Percentiles rank a stretch among this genome's conserved stretches.
Conservation (phyloP, 306 rosid genomes). For the Quercus gilva region DNA sequence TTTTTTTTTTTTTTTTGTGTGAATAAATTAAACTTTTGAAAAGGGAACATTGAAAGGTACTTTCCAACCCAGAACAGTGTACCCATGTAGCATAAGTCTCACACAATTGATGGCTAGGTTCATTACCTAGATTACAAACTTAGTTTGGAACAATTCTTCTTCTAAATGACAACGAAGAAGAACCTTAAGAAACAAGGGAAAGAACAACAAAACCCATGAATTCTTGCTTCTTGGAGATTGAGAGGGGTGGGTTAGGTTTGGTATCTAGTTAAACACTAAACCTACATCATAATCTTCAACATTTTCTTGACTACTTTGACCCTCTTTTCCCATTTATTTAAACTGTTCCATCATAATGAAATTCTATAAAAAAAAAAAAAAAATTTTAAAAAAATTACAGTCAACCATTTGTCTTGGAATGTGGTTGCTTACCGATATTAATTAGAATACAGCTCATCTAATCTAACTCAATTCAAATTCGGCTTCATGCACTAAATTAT, state of each 20-base stretch:
- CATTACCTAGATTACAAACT: no score
- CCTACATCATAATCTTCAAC: slow-evolving; percentile 30
- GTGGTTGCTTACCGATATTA: slow-evolving; percentile 23
- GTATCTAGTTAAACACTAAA: slow-evolving; percentile 42
- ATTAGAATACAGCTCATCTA: slow-evolving; percentile 41
- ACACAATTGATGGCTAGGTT: no score
- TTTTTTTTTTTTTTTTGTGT: no score
- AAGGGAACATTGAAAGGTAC: no score
- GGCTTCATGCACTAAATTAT: background rate
- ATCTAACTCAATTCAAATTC: background rate
- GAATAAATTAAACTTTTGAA: no score
- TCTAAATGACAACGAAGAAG: no score
- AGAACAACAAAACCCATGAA: slow-evolving; percentile 8
- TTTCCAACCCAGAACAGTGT: no score
- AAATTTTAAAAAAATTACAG: no score
- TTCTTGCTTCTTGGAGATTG: background rate
- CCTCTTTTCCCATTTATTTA: background rate
- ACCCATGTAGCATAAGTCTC: no score
- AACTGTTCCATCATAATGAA: background rate
- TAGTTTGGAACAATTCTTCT: no score
- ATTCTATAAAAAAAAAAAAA: no score
- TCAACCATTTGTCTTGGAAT: slow-evolving; percentile 3
- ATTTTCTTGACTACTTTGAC: slow-evolving; percentile 32
- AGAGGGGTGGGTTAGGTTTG: slow-evolving; percentile 43
- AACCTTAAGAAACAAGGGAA: no score